A percentile compares a stretch with the other conserved stretches of the same genome.
Conservation (phyloP, 495 filamentous ascomycete genomes). For the Talaromyces trachyspermus region DNA sequence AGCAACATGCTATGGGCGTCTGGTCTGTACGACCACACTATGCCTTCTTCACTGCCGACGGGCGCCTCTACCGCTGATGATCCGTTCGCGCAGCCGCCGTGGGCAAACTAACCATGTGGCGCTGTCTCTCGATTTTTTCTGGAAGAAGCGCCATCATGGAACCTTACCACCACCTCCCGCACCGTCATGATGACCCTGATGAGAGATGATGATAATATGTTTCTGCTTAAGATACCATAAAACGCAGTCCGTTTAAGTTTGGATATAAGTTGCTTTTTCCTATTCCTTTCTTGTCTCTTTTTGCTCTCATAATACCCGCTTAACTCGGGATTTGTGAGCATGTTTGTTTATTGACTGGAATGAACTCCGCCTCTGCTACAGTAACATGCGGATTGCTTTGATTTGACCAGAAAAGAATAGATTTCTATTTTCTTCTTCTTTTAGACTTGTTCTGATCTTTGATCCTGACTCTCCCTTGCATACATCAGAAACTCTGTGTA, state of each 20-base stretch:
- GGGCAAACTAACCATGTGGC: constrained; percentile 26
- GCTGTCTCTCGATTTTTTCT: no score
- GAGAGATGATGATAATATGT: constrained; percentile 44
- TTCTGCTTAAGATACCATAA: constrained; percentile 10
- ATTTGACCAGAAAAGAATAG: constrained; percentile 5
- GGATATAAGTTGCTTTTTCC: not conserved
- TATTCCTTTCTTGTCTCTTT: not conserved
- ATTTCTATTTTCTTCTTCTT: constrained; percentile 4
- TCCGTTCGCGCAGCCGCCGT: constrained; percentile 26
- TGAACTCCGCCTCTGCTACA: constrained; percentile 8
- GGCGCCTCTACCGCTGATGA: constrained; percentile 18
- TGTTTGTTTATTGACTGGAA: not conserved
- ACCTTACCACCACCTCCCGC: constrained; percentile 43
- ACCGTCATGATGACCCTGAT: constrained; percentile 45
- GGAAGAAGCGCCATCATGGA: no score
- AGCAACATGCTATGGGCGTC: constrained; percentile 32
- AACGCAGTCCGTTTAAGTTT: constrained; percentile 3
- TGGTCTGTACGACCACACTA: constrained; percentile 25
- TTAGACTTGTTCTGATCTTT: not conserved
- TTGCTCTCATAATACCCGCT: not conserved
- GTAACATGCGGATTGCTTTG: constrained; percentile 9
- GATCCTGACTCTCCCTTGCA: no score
- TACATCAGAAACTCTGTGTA: no score
- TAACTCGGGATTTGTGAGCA: not conserved
- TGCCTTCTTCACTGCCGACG: constrained; percentile 18